A percentile compares a stretch with the other conserved stretches of the same genome.
Conservation (phyloP, 2,329 filamentous ascomycete genomes). For the Hypoxylon sp. region DNA sequence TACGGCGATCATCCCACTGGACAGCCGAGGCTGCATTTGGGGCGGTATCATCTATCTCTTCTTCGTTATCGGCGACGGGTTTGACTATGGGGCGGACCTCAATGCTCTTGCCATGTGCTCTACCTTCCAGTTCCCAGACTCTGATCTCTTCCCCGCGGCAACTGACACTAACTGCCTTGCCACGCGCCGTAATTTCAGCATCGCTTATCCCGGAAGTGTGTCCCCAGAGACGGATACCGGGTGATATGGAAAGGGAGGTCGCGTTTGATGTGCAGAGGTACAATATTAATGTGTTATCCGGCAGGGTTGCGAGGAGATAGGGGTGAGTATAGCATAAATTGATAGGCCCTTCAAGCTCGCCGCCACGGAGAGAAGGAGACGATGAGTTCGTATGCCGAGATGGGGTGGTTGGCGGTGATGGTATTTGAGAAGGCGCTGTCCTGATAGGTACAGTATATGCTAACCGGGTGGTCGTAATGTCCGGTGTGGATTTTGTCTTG, state of each 20-base stretch:
- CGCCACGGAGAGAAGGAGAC: constrained; percentile 16
- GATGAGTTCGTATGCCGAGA: constrained; percentile 31
- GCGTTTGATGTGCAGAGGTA: constrained; percentile 84
- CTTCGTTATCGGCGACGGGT: constrained; percentile 44
- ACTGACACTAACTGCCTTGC: constrained; percentile 92
- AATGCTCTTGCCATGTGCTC: constrained; percentile 66
- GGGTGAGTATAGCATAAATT: constrained; percentile 82
- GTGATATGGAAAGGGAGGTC: constrained; percentile 76
- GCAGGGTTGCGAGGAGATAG: constrained; percentile 85
- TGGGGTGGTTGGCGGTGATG: constrained; percentile 50
- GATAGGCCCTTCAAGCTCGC: constrained; percentile 64
- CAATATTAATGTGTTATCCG: constrained; percentile 88
- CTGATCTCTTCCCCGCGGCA: constrained; percentile 82
- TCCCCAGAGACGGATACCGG: constrained; percentile 86
- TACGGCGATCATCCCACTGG: constrained; percentile 64
- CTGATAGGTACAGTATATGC: constrained; percentile 58
- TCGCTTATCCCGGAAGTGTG: constrained; percentile 92
- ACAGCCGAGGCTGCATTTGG: neutral
- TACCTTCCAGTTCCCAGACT: constrained; percentile 90
- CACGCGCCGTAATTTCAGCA: constrained; percentile 85
- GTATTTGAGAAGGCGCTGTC: constrained; percentile 35
- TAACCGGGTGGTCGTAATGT: constrained; percentile 58
- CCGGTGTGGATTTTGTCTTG: constrained; percentile 47
- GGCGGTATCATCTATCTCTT: constrained; percentile 15
- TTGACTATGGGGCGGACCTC: constrained; percentile 63